Conservation (phyloP, 371 early-diverging fungal genomes). For the Rhizopus sp. region DNA sequence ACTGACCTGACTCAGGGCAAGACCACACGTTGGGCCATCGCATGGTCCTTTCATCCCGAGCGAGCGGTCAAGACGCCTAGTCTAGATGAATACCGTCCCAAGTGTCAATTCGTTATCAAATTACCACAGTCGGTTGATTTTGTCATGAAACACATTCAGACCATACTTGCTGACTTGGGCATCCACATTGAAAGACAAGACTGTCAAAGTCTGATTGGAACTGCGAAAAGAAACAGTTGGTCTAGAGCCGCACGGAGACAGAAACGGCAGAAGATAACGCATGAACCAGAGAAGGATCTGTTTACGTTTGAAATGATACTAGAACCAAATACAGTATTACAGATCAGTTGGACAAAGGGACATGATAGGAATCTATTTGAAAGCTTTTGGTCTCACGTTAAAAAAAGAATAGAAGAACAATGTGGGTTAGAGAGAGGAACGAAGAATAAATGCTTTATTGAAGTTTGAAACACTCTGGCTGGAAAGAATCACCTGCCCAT, state of each 20-base stretch:
- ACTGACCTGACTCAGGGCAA: constrained; percentile 60
- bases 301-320: constrained; percentile 29
- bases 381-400: constrained; percentile 54
- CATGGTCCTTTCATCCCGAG: constrained; percentile 59
- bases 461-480: constrained; percentile 49
- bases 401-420: constrained; percentile 55
- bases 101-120: constrained; percentile 27
- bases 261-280: constrained; percentile 24
- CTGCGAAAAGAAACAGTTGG: constrained; percentile 46
- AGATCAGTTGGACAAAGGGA: constrained; percentile 40
- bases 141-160: constrained; percentile 12
- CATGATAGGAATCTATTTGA: constrained; percentile 42
- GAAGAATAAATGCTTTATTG: constrained; percentile 24
- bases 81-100: constrained; percentile 33
- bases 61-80: constrained; percentile 28
- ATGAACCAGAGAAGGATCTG: constrained; percentile 7
- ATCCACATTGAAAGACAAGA: constrained; percentile 21
- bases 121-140: constrained; percentile 12
- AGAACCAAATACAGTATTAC: constrained; percentile 8
- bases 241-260: constrained; percentile 50
- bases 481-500: constrained; percentile 66
- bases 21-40: constrained; percentile 68
- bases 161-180: constrained; percentile 37
- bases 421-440: constrained; percentile 48
- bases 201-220: constrained; percentile 17